phyloP scores from a whole-genome alignment of 257 asterid genomes.

The Nicotiana obtusifolia region DNA sequence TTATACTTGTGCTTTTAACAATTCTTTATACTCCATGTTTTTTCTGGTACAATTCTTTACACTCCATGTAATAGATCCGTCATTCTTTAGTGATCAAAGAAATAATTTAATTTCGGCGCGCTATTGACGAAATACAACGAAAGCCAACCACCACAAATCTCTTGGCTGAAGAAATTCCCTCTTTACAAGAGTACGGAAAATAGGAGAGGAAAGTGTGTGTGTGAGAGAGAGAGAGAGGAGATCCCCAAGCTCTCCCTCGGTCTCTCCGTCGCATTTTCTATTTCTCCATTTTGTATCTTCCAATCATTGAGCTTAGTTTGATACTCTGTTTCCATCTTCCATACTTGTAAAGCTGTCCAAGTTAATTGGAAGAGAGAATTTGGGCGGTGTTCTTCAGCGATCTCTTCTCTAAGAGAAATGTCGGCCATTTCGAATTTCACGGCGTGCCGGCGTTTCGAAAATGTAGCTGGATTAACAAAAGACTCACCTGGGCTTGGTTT shows the following conservation, averaged over 20 bases:
- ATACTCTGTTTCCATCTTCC: background rate
- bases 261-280: constrained; percentile 1
- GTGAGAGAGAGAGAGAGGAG: background rate
- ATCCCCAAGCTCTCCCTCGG: background rate
- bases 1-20: too few species aligned
- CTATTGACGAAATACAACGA: background rate
- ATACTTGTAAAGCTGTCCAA: background rate
- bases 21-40: too few species aligned
- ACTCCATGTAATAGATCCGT: too few species aligned
- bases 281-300: background rate
- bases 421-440: constrained; percentile 34
- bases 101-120: background rate
- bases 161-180: background rate
- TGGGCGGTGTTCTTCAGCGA: background rate
- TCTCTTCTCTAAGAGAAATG: constrained; percentile 25
- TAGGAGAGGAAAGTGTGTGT: background rate
- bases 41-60: too few species aligned
- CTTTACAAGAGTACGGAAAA: background rate
- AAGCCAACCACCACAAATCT: background rate
- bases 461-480: constrained; percentile 33
- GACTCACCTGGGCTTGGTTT: constrained; percentile 17
- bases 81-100: too few species aligned
- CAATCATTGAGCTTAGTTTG: background rate
- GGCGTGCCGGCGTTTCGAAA: constrained; percentile 37
- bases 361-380: background rate